Evolutionary conservation across 495 filamentous ascomycete species (phyloP), one percentile per base, ranked within the genome.

Genomic region (Penicillium pulvis): DNA sequence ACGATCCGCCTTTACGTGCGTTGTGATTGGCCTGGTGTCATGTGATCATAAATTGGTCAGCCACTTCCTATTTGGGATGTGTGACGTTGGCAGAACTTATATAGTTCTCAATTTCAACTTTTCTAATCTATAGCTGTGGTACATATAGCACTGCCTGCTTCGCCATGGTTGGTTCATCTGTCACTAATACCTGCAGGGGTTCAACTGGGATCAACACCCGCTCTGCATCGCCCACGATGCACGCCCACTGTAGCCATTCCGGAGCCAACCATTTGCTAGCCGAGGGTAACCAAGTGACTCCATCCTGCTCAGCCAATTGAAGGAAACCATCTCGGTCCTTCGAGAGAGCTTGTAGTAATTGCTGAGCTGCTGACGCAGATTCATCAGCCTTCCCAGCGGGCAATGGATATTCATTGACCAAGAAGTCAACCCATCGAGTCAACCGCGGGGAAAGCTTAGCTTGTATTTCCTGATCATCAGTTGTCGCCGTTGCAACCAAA

Each of bases 231-330:
- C 64, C 62, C 24, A 78, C 66, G 52, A 67, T 69, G 68, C 72
- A 77, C 16, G 72, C 69, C 75, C 77, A 78, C 35, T 71, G 68
- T 45, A 80, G 14, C 77, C 75, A 79, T 17, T 77, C 67, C 12
- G 75, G 61, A 31, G 71, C 66, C 30, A 80, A 57, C 77, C 77
- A 80, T 60, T 70, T 71, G 55, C 65, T 62, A 20, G 63, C 64
- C 14, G 60, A 58, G 10, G 62, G 44, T 24, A 70, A 52, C 67
- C 67, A 70, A 17, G 51, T 39, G 0, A 64, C 62, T 11, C 65
- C 62, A 57, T 61, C 62, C 9, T 45, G 30, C 14, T 39, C 28
- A 31, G 60, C 53, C 26, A 26, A 14, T 33, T 30, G 9, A 24
- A 55, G 14, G 19, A 55, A 46, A 12, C n/a, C 39, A 12, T 46